Base-by-base conservation (phyloP, 352 stramenopile species). In the Phytopythium chamaehyphon region DNA sequence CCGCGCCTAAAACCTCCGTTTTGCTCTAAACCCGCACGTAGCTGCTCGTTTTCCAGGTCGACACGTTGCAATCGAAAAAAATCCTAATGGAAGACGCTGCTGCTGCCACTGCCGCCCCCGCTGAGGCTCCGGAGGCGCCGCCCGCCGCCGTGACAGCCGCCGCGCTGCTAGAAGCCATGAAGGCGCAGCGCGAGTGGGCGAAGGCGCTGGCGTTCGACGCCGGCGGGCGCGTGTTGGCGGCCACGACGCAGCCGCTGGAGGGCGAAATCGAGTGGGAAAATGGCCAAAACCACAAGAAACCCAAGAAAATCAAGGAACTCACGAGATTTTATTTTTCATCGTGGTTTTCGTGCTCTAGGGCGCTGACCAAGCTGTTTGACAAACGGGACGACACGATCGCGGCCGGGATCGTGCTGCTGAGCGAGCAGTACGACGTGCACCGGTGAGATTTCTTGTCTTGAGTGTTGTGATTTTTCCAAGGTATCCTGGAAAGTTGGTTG, bases 391-490 rank as follows among this genome's bases (percentile, higher is more conserved):
- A 77, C 33, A 88, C 82, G 26, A 89, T 93, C 53, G 77, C 67
- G 16, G 71, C 73, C 0, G 82, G 82, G 0, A 88, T 90, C 57
- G 54, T 93, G 8, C 49, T 88, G 28, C 61, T 85, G 6, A 81
- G 73, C 22, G 82, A 93, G 63, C 82, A 93, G 59, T 93, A 86
- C 53, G 82, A 93, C 55, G 79, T 93, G 37, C 82, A 92, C 51
- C 75, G 79, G 79, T 90, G 52, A 28, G 68, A 39, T 18, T 35
- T 9, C 31, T 35, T 21, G 10, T 38, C 16, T 24, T n/a, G n/a
- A n/a, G n/a, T n/a, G n/a, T n/a, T n/a, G n/a, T n/a, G n/a, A n/a
- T n/a, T n/a, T n/a, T n/a, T n/a, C n/a, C n/a, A n/a, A n/a, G n/a
- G n/a, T n/a, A n/a, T n/a, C n/a, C n/a, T n/a, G n/a, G n/a, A n/a